Evolutionary conservation across 2,329 filamentous ascomycete species (phyloP).

Genomic region (Coccinonectria pachysandricola): DNA sequence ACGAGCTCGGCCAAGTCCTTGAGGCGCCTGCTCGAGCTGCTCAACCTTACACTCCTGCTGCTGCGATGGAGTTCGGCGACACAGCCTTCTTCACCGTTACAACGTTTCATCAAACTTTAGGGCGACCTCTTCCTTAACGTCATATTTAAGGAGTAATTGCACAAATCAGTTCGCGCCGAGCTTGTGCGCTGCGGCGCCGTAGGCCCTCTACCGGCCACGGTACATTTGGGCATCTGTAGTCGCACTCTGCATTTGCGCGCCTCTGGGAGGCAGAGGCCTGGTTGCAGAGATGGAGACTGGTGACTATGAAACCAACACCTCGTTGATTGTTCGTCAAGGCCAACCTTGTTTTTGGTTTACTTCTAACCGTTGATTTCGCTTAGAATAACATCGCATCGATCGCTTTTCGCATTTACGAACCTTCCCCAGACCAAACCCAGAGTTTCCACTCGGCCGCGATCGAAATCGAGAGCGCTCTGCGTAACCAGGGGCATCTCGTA

Average conservation of each 20-base stretch:
- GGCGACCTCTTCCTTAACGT: slow-evolving; percentile 9
- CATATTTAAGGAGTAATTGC: no score
- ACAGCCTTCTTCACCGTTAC: no score
- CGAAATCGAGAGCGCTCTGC: slow-evolving; percentile 41
- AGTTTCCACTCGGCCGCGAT: slow-evolving; percentile 35
- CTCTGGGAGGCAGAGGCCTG: slow-evolving; percentile 18
- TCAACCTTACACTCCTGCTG: slow-evolving; percentile 16
- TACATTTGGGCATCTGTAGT: slow-evolving; percentile 12
- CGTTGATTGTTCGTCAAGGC: slow-evolving; percentile 43
- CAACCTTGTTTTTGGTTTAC: background rate
- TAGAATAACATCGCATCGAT: slow-evolving; percentile 49
- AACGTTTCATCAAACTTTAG: slow-evolving; percentile 10
- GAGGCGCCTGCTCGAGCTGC: slow-evolving; percentile 13
- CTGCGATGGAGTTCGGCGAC: slow-evolving; percentile 31
- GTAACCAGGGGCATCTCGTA: slow-evolving; percentile 42
- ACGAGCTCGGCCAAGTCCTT: no score
- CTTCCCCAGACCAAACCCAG: slow-evolving; percentile 31
- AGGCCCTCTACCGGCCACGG: slow-evolving; percentile 11
- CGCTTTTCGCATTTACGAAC: slow-evolving; percentile 45
- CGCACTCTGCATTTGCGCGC: slow-evolving; percentile 17
- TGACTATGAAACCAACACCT: slow-evolving; percentile 52
- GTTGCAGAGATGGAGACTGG: slow-evolving; percentile 50
- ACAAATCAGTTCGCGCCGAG: no score
- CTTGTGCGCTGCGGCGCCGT: slow-evolving; percentile 5
- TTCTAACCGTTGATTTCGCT: slow-evolving; percentile 9